These are phyloP conservation scores for Globisporangium yorkense DNA, from an alignment of 352 stramenopile species.

Conservation along the genomic window DNA sequence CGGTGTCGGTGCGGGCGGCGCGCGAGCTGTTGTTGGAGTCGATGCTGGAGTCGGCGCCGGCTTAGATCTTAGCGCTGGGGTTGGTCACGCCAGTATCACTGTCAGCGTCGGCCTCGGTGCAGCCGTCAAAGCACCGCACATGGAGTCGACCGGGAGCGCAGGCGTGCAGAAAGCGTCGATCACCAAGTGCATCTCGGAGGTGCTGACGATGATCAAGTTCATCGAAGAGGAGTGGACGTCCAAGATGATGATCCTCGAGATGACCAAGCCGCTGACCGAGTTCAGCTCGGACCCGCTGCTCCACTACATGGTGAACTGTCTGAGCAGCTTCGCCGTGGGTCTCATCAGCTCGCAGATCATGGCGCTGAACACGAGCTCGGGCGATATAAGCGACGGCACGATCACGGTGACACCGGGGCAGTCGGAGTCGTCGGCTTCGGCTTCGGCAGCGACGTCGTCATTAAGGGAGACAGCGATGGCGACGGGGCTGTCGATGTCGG, in stretches of 20 bases:
- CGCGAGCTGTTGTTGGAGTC: background rate
- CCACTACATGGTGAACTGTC: slow-evolving; percentile 64
- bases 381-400: slow-evolving; percentile 9
- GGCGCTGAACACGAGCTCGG: slow-evolving; percentile 26
- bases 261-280: slow-evolving; percentile 62
- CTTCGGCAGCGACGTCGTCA: background rate
- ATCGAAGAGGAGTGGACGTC: slow-evolving; percentile 67
- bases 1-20: background rate
- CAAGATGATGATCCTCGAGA: slow-evolving; percentile 68
- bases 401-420: slow-evolving; percentile 19
- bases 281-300: slow-evolving; percentile 49
- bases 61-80: background rate
- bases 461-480: background rate
- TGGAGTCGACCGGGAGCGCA: background rate
- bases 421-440: background rate
- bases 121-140: background rate
- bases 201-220: slow-evolving; percentile 61
- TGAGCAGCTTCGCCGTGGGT: slow-evolving; percentile 57
- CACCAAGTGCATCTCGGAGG: slow-evolving; percentile 50
- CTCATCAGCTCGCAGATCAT: slow-evolving; percentile 59
- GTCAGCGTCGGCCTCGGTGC: background rate
- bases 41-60: background rate
- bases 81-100: too few relatives aligned
- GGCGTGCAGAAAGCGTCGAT: slow-evolving; percentile 18
- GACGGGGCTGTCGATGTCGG: background rate